Conservation (phyloP, 768 basidiomycete genomes). For the Termitomyces titanicus region DNA sequence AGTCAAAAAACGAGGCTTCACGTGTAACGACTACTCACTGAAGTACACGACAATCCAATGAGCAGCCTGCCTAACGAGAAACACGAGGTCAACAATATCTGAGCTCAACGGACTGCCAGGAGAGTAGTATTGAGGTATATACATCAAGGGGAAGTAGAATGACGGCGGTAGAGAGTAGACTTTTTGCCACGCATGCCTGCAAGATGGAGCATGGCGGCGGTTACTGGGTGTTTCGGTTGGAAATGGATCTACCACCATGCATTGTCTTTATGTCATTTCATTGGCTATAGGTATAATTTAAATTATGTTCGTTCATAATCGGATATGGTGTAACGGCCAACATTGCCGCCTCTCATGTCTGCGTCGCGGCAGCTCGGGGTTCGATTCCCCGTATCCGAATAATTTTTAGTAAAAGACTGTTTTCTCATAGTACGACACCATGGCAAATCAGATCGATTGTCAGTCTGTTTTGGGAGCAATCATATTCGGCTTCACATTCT, state of each 20-base stretch:
- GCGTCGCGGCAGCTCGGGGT: conserved; percentile 48
- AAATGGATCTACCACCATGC: no score
- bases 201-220: conserved; percentile 7
- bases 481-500: background rate
- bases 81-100: background rate
- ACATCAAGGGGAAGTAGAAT: background rate
- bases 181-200: conserved; percentile 9
- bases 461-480: no score
- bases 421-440: no score
- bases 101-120: background rate
- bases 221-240: background rate
- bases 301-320: no score
- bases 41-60: conserved; percentile 2
- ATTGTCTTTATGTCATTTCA: background rate
- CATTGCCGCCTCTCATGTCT: conserved; percentile 56
- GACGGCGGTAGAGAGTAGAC: background rate
- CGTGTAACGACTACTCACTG: conserved; percentile 4
- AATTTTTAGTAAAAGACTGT: no score
- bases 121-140: background rate
- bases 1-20: background rate
- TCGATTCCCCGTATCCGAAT: conserved; percentile 54
- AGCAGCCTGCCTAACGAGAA: conserved; percentile 2
- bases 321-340: conserved; percentile 62
- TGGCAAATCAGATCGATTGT: no score
- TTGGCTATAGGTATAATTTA: background rate